Evolutionary conservation across 2,329 filamentous ascomycete genomes (phyloP).

Genomic region (Xylariales sp.): DNA sequence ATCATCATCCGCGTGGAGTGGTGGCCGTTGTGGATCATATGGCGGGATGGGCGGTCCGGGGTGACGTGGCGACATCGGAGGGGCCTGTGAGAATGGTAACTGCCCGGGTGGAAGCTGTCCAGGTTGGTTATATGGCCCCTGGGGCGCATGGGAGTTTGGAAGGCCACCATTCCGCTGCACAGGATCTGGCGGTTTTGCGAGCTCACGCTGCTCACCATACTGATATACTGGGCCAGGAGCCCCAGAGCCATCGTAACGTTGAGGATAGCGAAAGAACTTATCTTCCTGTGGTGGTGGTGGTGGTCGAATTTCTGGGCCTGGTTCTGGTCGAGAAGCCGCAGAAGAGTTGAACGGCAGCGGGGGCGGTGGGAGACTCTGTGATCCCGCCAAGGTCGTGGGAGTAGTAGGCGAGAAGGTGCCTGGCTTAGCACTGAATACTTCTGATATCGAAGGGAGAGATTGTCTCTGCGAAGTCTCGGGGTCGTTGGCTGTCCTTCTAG

Average conservation of each 20-base stretch:
- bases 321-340: constrained; percentile 21
- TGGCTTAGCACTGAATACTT: constrained; percentile 26
- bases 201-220: constrained; percentile 23
- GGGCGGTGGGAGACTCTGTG: constrained; percentile 19
- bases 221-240: constrained; percentile 21
- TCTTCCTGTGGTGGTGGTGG: constrained; percentile 23
- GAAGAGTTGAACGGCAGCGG: constrained; percentile 22
- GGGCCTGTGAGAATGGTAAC: constrained; percentile 33
- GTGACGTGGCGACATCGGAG: constrained; percentile 49
- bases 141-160: constrained; percentile 27
- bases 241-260: constrained; percentile 18
- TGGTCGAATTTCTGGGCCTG: constrained; percentile 21
- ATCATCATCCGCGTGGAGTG: constrained; percentile 41
- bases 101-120: constrained; percentile 44
- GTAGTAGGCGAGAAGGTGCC: constrained; percentile 25
- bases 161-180: constrained; percentile 17
- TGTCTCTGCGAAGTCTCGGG: constrained; percentile 22
- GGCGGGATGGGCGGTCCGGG: constrained; percentile 35
- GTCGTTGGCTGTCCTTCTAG: constrained; percentile 22
- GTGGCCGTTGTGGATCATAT: constrained; percentile 41
- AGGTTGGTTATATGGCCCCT: constrained; percentile 35
- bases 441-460: constrained; percentile 29
- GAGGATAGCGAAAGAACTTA: constrained; percentile 23
- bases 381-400: constrained; percentile 19
- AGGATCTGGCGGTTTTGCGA: constrained; percentile 19